Evolutionary conservation across 2,329 filamentous ascomycete genomes (phyloP).

Genomic region (Talaromyces verruculosus): DNA sequence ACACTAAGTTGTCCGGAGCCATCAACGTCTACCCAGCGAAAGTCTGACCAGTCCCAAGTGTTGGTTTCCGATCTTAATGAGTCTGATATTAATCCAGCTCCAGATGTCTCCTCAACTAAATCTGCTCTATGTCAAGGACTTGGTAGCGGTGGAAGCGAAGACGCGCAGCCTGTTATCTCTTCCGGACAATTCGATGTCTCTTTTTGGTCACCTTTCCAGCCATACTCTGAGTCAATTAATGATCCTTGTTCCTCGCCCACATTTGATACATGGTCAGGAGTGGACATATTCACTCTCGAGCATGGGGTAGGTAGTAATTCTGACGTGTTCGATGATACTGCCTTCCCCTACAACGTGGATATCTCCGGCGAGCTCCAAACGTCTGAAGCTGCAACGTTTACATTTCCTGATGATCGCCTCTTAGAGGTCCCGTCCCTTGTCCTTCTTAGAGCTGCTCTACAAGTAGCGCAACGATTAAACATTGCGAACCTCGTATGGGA

Average conservation of each 20-base stretch:
- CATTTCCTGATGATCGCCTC: neutral
- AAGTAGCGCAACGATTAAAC: conserved; percentile 51
- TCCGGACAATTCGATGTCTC: neutral
- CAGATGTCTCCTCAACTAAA: neutral
- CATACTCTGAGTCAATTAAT: neutral
- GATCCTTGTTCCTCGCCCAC: neutral
- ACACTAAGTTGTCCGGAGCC: neutral
- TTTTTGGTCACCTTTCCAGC: neutral
- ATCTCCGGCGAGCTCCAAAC: neutral
- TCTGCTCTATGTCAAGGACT: neutral
- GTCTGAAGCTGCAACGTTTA: neutral
- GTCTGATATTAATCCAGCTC: neutral
- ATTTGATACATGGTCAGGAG: neutral
- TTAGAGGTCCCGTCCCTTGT: neutral
- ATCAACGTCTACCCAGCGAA: neutral
- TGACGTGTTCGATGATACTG: neutral
- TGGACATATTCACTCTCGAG: neutral
- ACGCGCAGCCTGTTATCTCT: neutral
- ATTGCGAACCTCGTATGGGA: conserved; percentile 48
- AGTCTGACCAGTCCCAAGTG: neutral
- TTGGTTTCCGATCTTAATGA: neutral
- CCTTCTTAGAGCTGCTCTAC: conserved; percentile 49
- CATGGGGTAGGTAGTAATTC: neutral
- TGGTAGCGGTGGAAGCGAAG: neutral
- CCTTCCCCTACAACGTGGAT: neutral